Conservation (phyloP, 805 yeast genomes). For the Diddensiella caesifluorescens region DNA sequence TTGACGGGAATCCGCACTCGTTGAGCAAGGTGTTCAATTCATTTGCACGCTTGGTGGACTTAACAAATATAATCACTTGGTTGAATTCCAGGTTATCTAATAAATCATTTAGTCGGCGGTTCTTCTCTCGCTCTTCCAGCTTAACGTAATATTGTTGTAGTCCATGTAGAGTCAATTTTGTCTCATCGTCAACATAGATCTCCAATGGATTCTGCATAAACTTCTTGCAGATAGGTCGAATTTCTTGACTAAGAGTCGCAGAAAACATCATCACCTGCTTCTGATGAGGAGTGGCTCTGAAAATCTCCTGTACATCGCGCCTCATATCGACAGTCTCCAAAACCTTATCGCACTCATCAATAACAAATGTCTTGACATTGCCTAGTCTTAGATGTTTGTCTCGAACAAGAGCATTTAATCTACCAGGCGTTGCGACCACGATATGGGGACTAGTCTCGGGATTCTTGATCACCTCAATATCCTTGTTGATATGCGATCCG, state of each 20-base stretch:
- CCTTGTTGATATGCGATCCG: constrained; percentile 82
- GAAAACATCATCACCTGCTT: constrained; percentile 99
- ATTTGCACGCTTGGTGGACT: constrained; percentile 84
- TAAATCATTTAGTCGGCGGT: constrained; percentile 84
- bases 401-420: constrained; percentile 88
- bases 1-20: constrained; percentile 94
- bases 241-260: constrained; percentile 90
- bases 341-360: constrained; percentile 98
- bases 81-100: constrained; percentile 93
- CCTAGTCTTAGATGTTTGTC: constrained; percentile 83
- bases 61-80: constrained; percentile 96
- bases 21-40: constrained; percentile 83
- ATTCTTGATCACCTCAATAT: constrained; percentile 80
- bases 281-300: constrained; percentile 96
- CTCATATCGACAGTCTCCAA: constrained; percentile 90
- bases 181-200: constrained; percentile 95
- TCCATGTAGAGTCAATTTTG: constrained; percentile 95
- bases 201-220: constrained; percentile 98
- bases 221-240: constrained; percentile 94
- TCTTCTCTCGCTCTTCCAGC: constrained; percentile 85
- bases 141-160: constrained; percentile 94
- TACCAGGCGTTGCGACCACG: constrained; percentile 97
- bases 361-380: constrained; percentile 88
- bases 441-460: constrained; percentile 95
- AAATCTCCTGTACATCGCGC: constrained; percentile 96